Conservation (phyloP, 2,329 filamentous ascomycete species). For the Paecilomyces sp. region DNA sequence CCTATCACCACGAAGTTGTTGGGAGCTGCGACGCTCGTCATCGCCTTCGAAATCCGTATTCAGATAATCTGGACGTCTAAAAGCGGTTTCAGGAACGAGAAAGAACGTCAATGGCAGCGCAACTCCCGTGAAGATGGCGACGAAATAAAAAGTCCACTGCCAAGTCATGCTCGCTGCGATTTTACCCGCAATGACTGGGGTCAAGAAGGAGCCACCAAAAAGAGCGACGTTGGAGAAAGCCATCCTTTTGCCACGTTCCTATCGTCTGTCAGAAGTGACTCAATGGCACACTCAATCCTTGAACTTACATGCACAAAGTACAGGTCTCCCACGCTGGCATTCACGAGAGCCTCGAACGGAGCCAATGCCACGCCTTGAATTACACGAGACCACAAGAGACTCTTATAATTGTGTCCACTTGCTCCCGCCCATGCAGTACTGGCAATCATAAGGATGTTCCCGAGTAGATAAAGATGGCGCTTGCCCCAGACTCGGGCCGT, state of each 20-base stretch:
- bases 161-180: conserved; percentile 72
- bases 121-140: conserved; percentile 71
- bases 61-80: conserved; percentile 56
- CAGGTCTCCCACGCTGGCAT: conserved; percentile 80
- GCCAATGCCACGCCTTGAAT: conserved; percentile 82
- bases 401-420: conserved; percentile 59
- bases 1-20: neutral
- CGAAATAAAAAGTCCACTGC: conserved; percentile 81
- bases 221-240: conserved; percentile 67
- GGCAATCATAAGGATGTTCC: conserved; percentile 63
- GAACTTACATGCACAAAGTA: conserved; percentile 74
- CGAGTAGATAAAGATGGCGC: conserved; percentile 76
- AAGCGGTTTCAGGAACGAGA: conserved; percentile 81
- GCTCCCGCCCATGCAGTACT: conserved; percentile 74
- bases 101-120: conserved; percentile 67
- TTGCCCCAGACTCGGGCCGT: conserved; percentile 89
- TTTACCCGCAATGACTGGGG: conserved; percentile 84
- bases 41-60: conserved; percentile 60
- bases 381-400: conserved; percentile 69
- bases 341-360: conserved; percentile 84
- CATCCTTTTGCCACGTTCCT: conserved; percentile 78
- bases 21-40: conserved; percentile 9
- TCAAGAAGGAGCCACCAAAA: conserved; percentile 66
- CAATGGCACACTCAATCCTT: neutral
- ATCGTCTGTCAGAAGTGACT: neutral